Conservation (phyloP, 2,329 filamentous ascomycete genomes). For the Chaetomium sp. region DNA sequence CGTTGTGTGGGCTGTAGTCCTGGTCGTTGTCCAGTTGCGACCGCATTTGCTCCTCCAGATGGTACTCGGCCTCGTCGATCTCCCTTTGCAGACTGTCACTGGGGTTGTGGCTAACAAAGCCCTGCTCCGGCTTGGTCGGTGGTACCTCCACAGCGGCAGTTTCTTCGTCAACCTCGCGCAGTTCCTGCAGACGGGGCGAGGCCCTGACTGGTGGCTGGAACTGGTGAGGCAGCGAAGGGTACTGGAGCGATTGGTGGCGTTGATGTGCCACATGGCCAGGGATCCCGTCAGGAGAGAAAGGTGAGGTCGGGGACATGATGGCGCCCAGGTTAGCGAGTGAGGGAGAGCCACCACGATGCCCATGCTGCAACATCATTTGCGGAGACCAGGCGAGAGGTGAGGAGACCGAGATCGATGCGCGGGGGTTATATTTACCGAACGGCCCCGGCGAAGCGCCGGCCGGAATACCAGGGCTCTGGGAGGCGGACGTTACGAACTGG, state of each 20-base stretch:
- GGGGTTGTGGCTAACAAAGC: slow-evolving; percentile 57
- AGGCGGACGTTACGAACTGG: slow-evolving; percentile 55
- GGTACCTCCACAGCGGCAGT: slow-evolving; percentile 41
- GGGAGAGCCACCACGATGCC: slow-evolving; percentile 58
- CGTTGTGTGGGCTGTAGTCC: slow-evolving; percentile 62
- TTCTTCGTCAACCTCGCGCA: slow-evolving; percentile 69
- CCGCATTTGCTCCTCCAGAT: slow-evolving; percentile 72
- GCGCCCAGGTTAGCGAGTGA: slow-evolving; percentile 48
- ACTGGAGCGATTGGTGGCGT: slow-evolving; percentile 55
- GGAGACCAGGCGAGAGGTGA: slow-evolving; percentile 54
- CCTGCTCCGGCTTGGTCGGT: slow-evolving; percentile 48
- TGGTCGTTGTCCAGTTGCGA: slow-evolving; percentile 68
- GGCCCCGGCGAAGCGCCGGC: slow-evolving; percentile 68
- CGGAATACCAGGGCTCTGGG: slow-evolving; percentile 56
- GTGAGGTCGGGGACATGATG: slow-evolving; percentile 58
- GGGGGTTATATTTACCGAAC: slow-evolving; percentile 61
- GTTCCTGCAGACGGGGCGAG: slow-evolving; percentile 61
- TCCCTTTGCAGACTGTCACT: slow-evolving; percentile 76
- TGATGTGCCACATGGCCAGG: slow-evolving; percentile 42
- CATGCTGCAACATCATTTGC: slow-evolving; percentile 48
- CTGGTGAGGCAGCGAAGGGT: slow-evolving; percentile 50
- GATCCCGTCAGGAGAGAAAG: slow-evolving; percentile 50
- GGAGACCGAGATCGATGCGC: slow-evolving; percentile 65
- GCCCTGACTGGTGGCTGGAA: slow-evolving; percentile 46
- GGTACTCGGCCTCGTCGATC: slow-evolving; percentile 79